Base-by-base conservation (phyloP, 352 stramenopile species). In the Phytophthora ramorum region DNA sequence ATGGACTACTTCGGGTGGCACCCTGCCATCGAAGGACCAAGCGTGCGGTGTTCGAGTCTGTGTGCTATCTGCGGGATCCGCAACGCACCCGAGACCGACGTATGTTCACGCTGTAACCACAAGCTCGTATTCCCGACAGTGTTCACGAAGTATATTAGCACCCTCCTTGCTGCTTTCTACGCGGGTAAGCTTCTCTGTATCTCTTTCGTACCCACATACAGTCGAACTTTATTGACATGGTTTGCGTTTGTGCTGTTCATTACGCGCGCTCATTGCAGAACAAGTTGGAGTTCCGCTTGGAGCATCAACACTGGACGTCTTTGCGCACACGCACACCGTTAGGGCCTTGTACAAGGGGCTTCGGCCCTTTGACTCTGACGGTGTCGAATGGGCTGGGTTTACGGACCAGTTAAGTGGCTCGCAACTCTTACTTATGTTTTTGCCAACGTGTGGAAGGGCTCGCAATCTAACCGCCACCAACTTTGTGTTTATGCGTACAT, bases 1-100 rank as follows among this genome's bases (percentile, higher is more conserved):
- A 91, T 78, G 10, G 86, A 96, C 49, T 92, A 78, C 47, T 75
- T 96, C 19, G 88, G 88, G 4, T 96, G 88, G 88, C 83, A 96
- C 53, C 88, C 88, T 22, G 75, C 71, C 2, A 89, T 91, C 28
- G 88, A 96, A 76, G 71, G 76, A 16, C 85, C 86, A 2, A 77
- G 76, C n/a, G 84, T 90, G 22, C 73, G 78, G 10, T 94, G 81
- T 67, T 93, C 88, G 3, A 90, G 77, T 50, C 59, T 95, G 10
- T 96, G 88, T 48, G 69, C 75, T 50, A 64, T 87, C 44, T 96
- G 88, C 40, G 76, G 75, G 40, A 89, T 93, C 58, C 88, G 88
- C 22, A 96, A 92, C 61, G 32, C 78, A 7, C 83, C 85, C n/a
- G 81, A 92, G 46, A 20, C 81, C 4, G 68, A 83, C 17, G 48